These are phyloP conservation scores for Fusarium sulawesiense DNA, from an alignment of 2,329 filamentous ascomycete species.

Conservation along the genomic window DNA sequence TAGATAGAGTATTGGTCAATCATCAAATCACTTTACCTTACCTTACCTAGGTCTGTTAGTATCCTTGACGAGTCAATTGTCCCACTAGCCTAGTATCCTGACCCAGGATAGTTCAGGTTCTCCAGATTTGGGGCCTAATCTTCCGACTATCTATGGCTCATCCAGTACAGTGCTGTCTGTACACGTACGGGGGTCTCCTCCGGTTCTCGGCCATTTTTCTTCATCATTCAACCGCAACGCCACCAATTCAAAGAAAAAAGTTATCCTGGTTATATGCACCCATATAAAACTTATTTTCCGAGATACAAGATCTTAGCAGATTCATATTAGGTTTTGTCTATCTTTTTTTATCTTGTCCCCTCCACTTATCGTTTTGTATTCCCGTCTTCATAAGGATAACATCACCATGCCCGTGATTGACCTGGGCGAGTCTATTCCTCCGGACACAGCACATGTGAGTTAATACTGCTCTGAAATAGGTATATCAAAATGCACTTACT, in stretches of 20 bases:
- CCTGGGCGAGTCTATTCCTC: slow-evolving; percentile 78
- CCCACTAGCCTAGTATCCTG: slow-evolving; percentile 17
- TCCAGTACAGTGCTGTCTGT: background rate
- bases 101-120: background rate
- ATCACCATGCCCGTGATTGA: slow-evolving; percentile 60
- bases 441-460: slow-evolving; percentile 82
- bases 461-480: slow-evolving; percentile 2
- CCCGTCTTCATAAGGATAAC: background rate
- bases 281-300: background rate
- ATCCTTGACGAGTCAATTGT: slow-evolving; percentile 13
- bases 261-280: slow-evolving; percentile 4
- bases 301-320: background rate
- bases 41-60: background rate
- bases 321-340: background rate
- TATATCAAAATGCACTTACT: background rate
- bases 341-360: background rate
- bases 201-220: slow-evolving; percentile 37
- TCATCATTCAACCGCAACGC: slow-evolving; percentile 28
- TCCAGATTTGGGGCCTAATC: slow-evolving; percentile 6
- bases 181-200: slow-evolving; percentile 15
- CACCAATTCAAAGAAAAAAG: slow-evolving; percentile 30
- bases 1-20: background rate
- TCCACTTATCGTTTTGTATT: background rate
- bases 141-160: slow-evolving; percentile 14
- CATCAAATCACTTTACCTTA: background rate